Evolutionary conservation across 2,329 filamentous ascomycete species (phyloP), one percentile per base, ranked within the genome.

Genomic region (Setomelanomma holmii): DNA sequence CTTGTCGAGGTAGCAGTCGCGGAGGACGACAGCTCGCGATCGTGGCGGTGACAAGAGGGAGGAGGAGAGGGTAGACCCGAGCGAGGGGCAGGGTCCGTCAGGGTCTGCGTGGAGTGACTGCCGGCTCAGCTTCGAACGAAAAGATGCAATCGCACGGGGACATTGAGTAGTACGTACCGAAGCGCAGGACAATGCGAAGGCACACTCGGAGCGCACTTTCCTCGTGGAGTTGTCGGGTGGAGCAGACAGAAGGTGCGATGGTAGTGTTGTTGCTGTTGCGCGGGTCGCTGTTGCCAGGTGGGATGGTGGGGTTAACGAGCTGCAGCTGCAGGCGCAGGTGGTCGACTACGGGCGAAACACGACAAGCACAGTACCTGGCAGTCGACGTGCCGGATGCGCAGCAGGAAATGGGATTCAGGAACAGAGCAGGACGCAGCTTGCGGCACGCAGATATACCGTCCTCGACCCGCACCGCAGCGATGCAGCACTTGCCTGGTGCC

Each of bases 401-500:
- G 38, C 36, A 20, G 41, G 45, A 40, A 27, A 8, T 45, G 34
- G 22, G 8, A 10, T 16, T 20, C 21, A 27, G 20, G 21, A 27
- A 39, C 17, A 5, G 20, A 39, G 27, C 42, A 48, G 45, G 43
- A 44, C 19, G 34, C 33, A 11, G 40, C 46, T 43, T 49, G 36
- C 24, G 17, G 45, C 23, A 38, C 49, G 54, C 51, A 53, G 30
- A 51, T 57, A 59, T 59, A 57, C 41, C 42, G 33, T 23, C 19
- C 12, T 14, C 14, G 12, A 12, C 35, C 19, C 35, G 17, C 44
- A 12, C 40, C 30, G 39, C 24, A n/a, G n/a, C 27, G 40, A 30
- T 40, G 49, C 48, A 40, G 49, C 47, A 33, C 48, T 49, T 51
- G 55, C 52, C 40, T 63, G 46, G 43, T 33, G 49, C 41, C 57